Percentiles rank a stretch among this genome's conserved stretches.
phyloP scores from a whole-genome alignment of 768 basidiomycete genomes.

The Lactifluus volemus region DNA sequence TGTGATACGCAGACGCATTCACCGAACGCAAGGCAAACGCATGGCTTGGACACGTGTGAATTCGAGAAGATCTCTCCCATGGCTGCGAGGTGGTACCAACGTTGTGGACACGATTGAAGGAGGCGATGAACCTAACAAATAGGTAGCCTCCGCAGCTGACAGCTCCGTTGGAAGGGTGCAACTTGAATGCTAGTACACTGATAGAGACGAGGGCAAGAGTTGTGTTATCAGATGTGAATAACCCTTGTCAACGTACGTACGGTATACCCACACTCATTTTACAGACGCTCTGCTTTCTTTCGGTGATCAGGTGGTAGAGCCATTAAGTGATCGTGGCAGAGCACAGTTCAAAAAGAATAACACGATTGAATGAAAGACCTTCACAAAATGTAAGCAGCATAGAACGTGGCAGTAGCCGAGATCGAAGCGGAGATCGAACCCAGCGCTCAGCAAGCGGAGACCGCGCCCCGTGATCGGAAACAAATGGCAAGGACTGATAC shows the following conservation, averaged over 20 bases:
- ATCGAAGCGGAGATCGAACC: background rate
- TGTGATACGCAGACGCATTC: conserved; percentile 1
- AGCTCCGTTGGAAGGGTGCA: background rate
- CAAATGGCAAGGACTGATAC: background rate
- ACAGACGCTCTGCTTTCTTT: background rate
- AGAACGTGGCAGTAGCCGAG: too few relatives aligned
- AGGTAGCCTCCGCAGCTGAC: background rate
- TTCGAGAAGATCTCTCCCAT: background rate
- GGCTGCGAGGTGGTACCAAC: background rate
- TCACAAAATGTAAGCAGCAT: background rate
- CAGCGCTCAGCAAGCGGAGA: background rate
- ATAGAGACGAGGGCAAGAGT: background rate
- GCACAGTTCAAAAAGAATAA: background rate
- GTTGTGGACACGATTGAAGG: background rate
- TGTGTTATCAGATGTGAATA: conserved; percentile 8
- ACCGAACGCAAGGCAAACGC: conserved; percentile 9
- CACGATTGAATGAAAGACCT: background rate
- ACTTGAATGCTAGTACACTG: background rate
- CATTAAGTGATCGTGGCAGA: background rate
- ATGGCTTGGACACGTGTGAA: background rate
- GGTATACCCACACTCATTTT: background rate
- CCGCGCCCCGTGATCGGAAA: background rate
- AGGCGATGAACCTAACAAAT: background rate
- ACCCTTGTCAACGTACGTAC: background rate
- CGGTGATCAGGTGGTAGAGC: background rate